Base-by-base conservation (phyloP, 2,329 filamentous ascomycete genomes). In the Penicillium expansum region DNA sequence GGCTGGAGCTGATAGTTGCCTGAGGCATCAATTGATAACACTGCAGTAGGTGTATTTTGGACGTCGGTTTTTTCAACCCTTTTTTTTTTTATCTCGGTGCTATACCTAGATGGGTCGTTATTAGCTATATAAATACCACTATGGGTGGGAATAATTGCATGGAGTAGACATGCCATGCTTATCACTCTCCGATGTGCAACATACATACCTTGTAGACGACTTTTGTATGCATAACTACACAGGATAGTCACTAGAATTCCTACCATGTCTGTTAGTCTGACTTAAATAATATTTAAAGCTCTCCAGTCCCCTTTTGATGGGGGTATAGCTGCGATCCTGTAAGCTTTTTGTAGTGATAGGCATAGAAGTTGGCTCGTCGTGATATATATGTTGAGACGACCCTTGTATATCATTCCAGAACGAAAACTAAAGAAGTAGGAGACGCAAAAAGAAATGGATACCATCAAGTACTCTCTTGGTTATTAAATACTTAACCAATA, bases 1-100 rank as follows among this genome's bases (percentile, higher is more conserved):
- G 51, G 51, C 22, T 38, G 44, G 27, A 50, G 44, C 37, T 20
- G 16, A 27, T 52, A 30, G 29, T 50, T 16, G 45, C 63, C 63
- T 64, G 30, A 64, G 62, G 62, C 62, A 52, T 16, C 0, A 33
- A 29, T n/a, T 1, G 32, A 33, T 24, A 33, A n/a, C 14, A 29
- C n/a, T n/a, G n/a, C n/a, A n/a, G n/a, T n/a, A n/a, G n/a, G n/a
- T n/a, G n/a, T n/a, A n/a, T n/a, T n/a, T n/a, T n/a, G n/a, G n/a
- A n/a, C n/a, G n/a, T n/a, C n/a, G n/a, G n/a, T n/a, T n/a, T 42
- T 13, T 29, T 10, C 18, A 32, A n/a, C 9, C n/a, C n/a, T n/a
- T 2, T 11, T 1, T 2, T 5, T 30, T 9, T 30, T 30, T n/a
- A 14, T 18, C 6, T 16, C n/a, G 18, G 18, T 22, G 3, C 2